Base-by-base conservation (phyloP, 805 yeast species). In the Candida corydali region DNA sequence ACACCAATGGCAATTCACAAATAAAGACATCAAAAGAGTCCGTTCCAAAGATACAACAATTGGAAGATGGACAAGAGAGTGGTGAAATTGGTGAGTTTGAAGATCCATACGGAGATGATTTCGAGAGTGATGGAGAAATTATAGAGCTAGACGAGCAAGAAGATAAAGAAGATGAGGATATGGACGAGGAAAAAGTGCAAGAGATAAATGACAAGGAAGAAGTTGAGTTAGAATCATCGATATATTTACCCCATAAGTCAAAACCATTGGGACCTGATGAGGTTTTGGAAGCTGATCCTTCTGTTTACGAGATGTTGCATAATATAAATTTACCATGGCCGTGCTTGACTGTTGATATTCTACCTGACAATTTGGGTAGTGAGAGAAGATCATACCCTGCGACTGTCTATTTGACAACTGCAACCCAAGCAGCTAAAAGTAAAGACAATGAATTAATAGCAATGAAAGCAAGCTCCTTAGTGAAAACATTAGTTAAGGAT, bases 301-400 rank as follows among this genome's bases (percentile, higher is more conserved):
- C 88, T 6, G 96, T 91, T 3, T 93, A 93, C 58, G 95, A 91
- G 53, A 93, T 93, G 98, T 67, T 93, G 40, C 98, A 93, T 61
- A 86, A 85, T 51, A 86, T 91, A 41, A 86, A 86, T 59, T 67
- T 91, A 61, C 94, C 95, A 51, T 93, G 98, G 98, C 98, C 98
- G 9, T 88, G 97, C 64, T 65, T 93, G 55, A 87, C 97, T 3
- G 70, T 93, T 42, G 98, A 91, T 54, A 66, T 93, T 15, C 64
- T 93, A 36, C 95, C 96, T 5, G 98, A 93, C 57, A 68, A 70
- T 36, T 69, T 86, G 41, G 98, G 98, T 8, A 69, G 75, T 34
- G 97, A 88, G 60, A 82, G 98, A 67, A 77, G 95, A 63, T 73
- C 75, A 29, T 93, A 79, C 53, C 98, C 98, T 3, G 95, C 94